These are phyloP conservation scores for Plasmopara viticola DNA, from an alignment of 352 stramenopile species.

Conservation along the genomic window DNA sequence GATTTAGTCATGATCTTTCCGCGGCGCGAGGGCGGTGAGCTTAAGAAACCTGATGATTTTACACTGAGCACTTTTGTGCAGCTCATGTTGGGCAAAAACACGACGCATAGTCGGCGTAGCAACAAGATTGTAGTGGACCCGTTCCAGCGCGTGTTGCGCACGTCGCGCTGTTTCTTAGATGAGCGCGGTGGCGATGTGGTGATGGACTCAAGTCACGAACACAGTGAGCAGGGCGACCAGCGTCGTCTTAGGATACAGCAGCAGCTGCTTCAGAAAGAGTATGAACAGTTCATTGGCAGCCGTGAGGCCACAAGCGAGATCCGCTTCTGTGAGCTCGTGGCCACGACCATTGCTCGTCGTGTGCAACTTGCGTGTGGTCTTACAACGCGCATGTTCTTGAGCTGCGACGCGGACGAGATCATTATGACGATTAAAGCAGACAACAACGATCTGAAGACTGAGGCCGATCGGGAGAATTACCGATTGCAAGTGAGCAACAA, in stretches of 20 bases:
- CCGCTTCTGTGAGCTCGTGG: constrained; percentile 65
- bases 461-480: constrained; percentile 63
- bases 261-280: constrained; percentile 49
- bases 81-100: constrained; percentile 64
- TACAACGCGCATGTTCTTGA: constrained; percentile 64
- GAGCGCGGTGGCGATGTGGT: constrained; percentile 45
- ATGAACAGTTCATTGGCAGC: constrained; percentile 44
- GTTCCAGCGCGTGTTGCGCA: constrained; percentile 66
- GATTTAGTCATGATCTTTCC: constrained; percentile 83
- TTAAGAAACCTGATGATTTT: constrained; percentile 61
- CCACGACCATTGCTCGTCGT: constrained; percentile 55
- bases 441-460: constrained; percentile 45
- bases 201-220: constrained; percentile 34
- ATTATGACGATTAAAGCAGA: constrained; percentile 70
- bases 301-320: constrained; percentile 39
- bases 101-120: constrained; percentile 24
- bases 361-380: constrained; percentile 71
- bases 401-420: constrained; percentile 57
- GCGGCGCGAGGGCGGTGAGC: constrained; percentile 49
- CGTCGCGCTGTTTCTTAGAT: constrained; percentile 62
- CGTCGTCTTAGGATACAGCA: constrained; percentile 31
- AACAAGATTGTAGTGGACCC: constrained; percentile 56
- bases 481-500: constrained; percentile 70
- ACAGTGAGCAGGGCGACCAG: constrained; percentile 48
- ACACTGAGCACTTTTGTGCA: constrained; percentile 55